Base-by-base conservation (phyloP, 768 basidiomycete genomes). In the Naganishia kalamii region DNA sequence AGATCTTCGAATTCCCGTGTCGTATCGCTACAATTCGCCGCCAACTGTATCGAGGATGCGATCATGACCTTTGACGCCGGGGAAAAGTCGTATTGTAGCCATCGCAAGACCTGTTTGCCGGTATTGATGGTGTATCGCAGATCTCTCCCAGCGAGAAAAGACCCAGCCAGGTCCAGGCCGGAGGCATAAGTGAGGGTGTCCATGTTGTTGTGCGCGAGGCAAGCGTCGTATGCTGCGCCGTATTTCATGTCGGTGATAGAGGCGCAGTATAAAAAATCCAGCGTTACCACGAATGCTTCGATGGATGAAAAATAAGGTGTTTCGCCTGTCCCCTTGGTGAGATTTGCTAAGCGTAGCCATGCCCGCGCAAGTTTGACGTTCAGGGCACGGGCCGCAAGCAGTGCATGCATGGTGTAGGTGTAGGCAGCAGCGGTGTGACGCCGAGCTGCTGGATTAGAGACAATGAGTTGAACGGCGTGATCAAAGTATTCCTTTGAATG, bases 91-190 rank as follows among this genome's bases (percentile, higher is more conserved):
- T 57, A 57, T 27, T 57, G 54, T 11, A 57, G 23, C 54, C 54
- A 57, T 40, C 17, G 10, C 12, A 57, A 17, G 12, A 57, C 37
- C 54, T 57, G 37, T 57, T 57, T 35, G n/a, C 54, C 54, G 1
- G 54, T 57, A 23, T 23, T 11, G 19, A 57, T 19, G 3, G 54
- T 57, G 32, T 57, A 40, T 11, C 54, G 54, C 11, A 57, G 54
- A 35, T 57, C 54, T 57, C 54, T n/a, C n/a, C 60, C 60, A 19
- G 29, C 30, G 5, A 61, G 60, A 25, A 61, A 61, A 7, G 46
- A 46, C 8, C 43, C 46, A 3, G 60, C 60, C 29, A 61, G n/a
- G 15, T 61, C 60, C 27, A 61, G 29, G 3, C 60, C 60, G n/a
- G 19, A 25, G 8, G 60, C 60, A 17, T 47, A 61, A 17, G 43